Percentiles rank a stretch among this genome's conserved stretches.
Conservation (phyloP, 139 green algal species). For the Coccomyxa sp. region DNA sequence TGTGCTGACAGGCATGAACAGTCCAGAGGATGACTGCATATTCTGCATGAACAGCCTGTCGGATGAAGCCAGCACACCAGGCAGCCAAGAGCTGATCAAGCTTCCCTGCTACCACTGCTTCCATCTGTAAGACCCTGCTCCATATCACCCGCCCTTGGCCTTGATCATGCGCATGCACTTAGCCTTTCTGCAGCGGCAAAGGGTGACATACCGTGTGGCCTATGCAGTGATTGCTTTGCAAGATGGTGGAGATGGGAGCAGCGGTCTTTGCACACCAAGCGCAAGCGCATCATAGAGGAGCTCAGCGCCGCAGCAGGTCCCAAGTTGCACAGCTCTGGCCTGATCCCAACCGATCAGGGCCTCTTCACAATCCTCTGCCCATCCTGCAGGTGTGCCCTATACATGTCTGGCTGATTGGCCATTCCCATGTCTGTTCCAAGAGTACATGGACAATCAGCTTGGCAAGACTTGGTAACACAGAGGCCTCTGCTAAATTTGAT, state of each 20-base stretch:
- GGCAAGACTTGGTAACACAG: background rate
- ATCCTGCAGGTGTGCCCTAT: background rate
- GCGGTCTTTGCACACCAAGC: background rate
- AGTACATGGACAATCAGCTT: background rate
- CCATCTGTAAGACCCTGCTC: slow-evolving; percentile 1
- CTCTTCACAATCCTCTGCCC: slow-evolving; percentile 7
- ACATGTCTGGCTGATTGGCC: background rate
- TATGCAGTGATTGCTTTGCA: slow-evolving; percentile 1
- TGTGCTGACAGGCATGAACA: slow-evolving; percentile 10
- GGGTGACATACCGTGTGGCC: background rate
- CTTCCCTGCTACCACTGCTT: slow-evolving; percentile 20
- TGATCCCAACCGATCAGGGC: background rate
- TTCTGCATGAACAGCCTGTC: slow-evolving; percentile 9
- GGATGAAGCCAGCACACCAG: background rate
- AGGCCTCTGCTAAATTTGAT: background rate
- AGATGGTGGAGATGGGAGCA: slow-evolving; percentile 16
- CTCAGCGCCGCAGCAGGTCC: slow-evolving; percentile 1
- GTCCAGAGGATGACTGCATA: slow-evolving; percentile 10
- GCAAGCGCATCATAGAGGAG: slow-evolving; percentile 1
- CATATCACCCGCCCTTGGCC: background rate
- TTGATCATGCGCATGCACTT: background rate
- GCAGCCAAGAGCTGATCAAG: background rate
- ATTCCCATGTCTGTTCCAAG: background rate
- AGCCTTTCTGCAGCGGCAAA: background rate
- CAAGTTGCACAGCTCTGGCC: background rate